phyloP scores from a whole-genome alignment of 2,329 filamentous ascomycete species.

The Colletotrichum neosansevieriae region DNA sequence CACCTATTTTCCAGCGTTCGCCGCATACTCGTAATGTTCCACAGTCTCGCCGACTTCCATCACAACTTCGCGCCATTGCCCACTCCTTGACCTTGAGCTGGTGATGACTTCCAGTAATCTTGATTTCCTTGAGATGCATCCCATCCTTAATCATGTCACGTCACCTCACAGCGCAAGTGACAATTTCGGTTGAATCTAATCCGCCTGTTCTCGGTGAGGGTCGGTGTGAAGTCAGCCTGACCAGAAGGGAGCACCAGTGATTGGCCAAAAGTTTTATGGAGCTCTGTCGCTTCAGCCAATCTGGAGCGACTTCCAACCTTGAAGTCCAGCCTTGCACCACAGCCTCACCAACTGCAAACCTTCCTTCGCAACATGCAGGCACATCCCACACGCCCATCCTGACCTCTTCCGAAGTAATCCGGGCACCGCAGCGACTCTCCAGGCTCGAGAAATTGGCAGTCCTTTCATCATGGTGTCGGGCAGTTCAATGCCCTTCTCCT shows the following conservation, averaged over 20 bases:
- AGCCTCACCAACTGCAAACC: conserved; percentile 22
- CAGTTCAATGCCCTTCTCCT: conserved; percentile 55
- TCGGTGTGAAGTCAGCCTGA: background rate
- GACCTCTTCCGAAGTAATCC: background rate
- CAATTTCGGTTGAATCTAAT: background rate
- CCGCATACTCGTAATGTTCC: background rate
- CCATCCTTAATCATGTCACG: background rate
- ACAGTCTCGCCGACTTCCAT: conserved; percentile 5
- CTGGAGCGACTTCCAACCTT: conserved; percentile 18
- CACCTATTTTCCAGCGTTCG: background rate
- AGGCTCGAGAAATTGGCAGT: background rate
- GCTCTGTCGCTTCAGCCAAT: conserved; percentile 32
- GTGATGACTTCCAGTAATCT: background rate
- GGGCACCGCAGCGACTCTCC: too few relatives aligned
- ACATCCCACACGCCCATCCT: background rate
- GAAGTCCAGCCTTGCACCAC: conserved; percentile 23
- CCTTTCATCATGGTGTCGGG: conserved; percentile 41
- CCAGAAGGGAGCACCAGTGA: background rate
- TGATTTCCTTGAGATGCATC: background rate
- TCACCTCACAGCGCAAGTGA: background rate
- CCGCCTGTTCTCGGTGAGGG: background rate
- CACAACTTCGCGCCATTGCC: conserved; percentile 2
- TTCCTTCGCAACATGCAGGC: background rate
- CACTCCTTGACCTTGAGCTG: background rate
- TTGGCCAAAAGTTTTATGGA: conserved; percentile 22